Evolutionary conservation across 2,329 filamentous ascomycete genomes (phyloP), one percentile per base, ranked within the genome.

Genomic region (Aspergillus tamarii): DNA sequence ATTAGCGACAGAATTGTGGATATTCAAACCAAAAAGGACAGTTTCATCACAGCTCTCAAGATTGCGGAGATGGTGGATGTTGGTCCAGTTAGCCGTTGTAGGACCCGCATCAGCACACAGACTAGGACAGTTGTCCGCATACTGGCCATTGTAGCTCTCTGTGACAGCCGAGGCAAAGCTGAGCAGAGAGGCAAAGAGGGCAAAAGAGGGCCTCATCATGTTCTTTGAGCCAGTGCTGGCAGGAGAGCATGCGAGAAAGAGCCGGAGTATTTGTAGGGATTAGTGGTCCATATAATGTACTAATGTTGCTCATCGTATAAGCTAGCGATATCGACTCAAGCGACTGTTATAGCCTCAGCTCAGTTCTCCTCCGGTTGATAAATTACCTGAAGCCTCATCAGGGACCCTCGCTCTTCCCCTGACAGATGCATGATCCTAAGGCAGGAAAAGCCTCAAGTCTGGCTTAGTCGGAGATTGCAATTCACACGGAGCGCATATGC

Each of bases 11-110:
- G 41, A 43, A 7, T 57, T 57, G 4, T 57, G n/a, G 21, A 57
- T 43, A 43, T 57, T 57, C 23, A 57, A 57, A 16, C 43, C 55
- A 57, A 57, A 57, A 39, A 57, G 55, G 12, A 57, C n/a, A 34
- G 55, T 21, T 26, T 26, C 14, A 16, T 28, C 11, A 43, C 55
- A 57, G 19, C 21, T 43, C 34, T 36, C 43, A 11, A 57, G 21
- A 23, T 43, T 26, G 6, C 16, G 34, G 5, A 43, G 21, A 16
- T 45, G 21, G 36, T 57, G 55, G 36, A 45, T 57, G 19, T 57
- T 36, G 14, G 55, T 57, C 55, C 55, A 57, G 55, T 57, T 57
- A 39, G 26, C 43, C 3, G 34, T 39, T 8, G 4, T 41, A 14
- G 55, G 55, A 28, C 55, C 55, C 23, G 19, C 41, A 43, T 43